Evolutionary conservation across 768 basidiomycete species (phyloP).

Genomic region (Boletus rubroflammeus): DNA sequence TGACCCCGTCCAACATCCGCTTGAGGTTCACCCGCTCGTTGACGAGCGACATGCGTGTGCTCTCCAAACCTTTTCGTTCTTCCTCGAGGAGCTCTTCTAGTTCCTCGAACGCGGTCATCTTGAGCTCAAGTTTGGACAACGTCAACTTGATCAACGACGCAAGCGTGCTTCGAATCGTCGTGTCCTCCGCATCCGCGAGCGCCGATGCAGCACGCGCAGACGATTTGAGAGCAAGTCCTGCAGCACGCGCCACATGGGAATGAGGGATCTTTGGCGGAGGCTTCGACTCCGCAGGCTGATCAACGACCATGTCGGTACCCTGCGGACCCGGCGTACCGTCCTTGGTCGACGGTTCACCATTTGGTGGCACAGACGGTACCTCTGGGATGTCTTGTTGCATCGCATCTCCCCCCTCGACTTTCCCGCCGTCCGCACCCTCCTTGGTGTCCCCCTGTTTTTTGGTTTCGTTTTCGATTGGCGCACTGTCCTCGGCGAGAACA

Average conservation of each 20-base stretch:
- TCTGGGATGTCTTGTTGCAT: slow-evolving; percentile 33
- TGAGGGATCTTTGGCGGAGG: slow-evolving; percentile 48
- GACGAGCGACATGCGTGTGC: slow-evolving; percentile 72
- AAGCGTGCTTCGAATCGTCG: slow-evolving; percentile 72
- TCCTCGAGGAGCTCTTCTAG: slow-evolving; percentile 90
- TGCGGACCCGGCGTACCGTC: slow-evolving; percentile 15
- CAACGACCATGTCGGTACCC: slow-evolving; percentile 47
- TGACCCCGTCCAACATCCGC: slow-evolving; percentile 66
- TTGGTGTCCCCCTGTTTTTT: slow-evolving; percentile 28
- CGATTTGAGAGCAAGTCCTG: slow-evolving; percentile 81
- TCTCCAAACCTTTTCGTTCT: slow-evolving; percentile 82
- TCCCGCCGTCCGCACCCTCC: slow-evolving; percentile 29
- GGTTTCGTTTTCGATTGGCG: slow-evolving; percentile 35
- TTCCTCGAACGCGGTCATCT: slow-evolving; percentile 93
- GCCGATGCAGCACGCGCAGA: slow-evolving; percentile 81
- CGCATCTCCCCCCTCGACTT: slow-evolving; percentile 44
- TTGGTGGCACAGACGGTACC: slow-evolving; percentile 1
- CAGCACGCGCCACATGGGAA: slow-evolving; percentile 77
- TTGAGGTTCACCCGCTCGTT: slow-evolving; percentile 73
- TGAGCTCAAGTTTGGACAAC: slow-evolving; percentile 86
- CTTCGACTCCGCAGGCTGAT: slow-evolving; percentile 34
- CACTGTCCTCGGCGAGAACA: slow-evolving; percentile 64
- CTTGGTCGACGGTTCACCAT: slow-evolving; percentile 16
- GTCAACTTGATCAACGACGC: slow-evolving; percentile 82
- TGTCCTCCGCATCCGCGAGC: slow-evolving; percentile 80